Percentiles rank a stretch among this genome's conserved stretches.
Conservation (phyloP, 2,329 filamentous ascomycete genomes). For the Cytospora paraplurivora region DNA sequence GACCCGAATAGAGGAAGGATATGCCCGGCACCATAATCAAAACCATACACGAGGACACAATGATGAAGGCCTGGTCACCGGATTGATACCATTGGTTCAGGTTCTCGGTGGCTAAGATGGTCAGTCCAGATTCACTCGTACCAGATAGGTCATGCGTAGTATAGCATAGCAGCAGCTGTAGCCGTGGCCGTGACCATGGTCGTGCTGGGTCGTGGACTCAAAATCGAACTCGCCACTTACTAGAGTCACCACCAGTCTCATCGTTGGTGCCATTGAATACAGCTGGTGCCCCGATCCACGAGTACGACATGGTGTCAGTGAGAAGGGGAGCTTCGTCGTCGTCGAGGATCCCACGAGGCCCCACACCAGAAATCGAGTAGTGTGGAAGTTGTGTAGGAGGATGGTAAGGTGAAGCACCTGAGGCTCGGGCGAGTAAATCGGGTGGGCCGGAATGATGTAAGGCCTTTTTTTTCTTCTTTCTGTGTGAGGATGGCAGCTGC, state of each 20-base stretch:
- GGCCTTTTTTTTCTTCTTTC: not conserved
- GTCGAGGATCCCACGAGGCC: conserved; percentile 6
- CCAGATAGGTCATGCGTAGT: not conserved
- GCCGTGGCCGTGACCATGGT: too few species aligned
- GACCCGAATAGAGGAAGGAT: conserved; percentile 94
- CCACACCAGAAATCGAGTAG: not conserved
- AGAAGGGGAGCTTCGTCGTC: conserved; percentile 1
- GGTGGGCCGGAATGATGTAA: conserved; percentile 8
- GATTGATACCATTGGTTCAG: conserved; percentile 94
- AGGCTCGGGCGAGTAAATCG: not conserved
- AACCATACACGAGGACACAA: conserved; percentile 88
- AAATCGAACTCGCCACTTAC: conserved; percentile 54
- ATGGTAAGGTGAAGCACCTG: not conserved
- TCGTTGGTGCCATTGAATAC: conserved; percentile 66
- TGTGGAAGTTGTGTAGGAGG: not conserved
- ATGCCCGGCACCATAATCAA: conserved; percentile 96
- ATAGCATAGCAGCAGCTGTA: not conserved
- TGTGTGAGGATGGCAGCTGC: conserved; percentile 8
- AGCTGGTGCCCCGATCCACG: conserved; percentile 59
- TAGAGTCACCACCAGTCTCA: conserved; percentile 73
- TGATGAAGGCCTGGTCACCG: conserved; percentile 92
- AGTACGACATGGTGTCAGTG: conserved; percentile 54
- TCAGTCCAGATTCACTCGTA: conserved; percentile 24
- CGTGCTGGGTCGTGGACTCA: not conserved
- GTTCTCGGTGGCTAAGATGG: conserved; percentile 69